A percentile compares a stretch with the other conserved stretches of the same genome.
phyloP scores from a whole-genome alignment of 2,329 filamentous ascomycete genomes.

The Onygenales sp. region DNA sequence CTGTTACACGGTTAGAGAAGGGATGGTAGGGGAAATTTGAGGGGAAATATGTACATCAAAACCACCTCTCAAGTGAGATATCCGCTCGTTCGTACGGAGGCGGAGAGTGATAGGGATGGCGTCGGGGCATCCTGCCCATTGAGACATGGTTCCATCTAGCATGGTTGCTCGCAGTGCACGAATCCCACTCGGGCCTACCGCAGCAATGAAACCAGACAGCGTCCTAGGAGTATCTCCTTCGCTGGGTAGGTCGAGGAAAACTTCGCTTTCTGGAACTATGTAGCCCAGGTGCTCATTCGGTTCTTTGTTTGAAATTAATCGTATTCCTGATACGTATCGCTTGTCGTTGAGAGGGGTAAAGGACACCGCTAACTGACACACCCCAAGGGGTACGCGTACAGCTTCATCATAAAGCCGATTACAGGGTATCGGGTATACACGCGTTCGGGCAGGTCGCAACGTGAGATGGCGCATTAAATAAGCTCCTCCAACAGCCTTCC shows the following conservation, averaged over 20 bases:
- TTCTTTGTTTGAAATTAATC: conserved; percentile 2
- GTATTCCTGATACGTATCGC: conserved; percentile 11
- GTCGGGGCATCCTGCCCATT: conserved; percentile 12
- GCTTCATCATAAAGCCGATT: conserved; percentile 9
- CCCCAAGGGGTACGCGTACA: conserved; percentile 2
- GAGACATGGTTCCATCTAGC: conserved; percentile 8
- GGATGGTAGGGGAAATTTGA: background rate
- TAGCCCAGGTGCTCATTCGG: conserved; percentile 8
- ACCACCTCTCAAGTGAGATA: conserved; percentile 11
- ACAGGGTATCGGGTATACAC: conserved; percentile 1
- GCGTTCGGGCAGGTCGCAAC: background rate
- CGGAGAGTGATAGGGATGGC: conserved; percentile 10
- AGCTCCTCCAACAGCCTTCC: conserved; percentile 1
- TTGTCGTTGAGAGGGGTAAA: conserved; percentile 7
- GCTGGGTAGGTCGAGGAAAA: conserved; percentile 3
- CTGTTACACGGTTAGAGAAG: conserved; percentile 3
- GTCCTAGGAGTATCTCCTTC: background rate
- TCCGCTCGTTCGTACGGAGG: conserved; percentile 11
- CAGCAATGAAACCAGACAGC: conserved; percentile 11
- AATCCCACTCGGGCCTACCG: conserved; percentile 12
- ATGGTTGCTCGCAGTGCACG: conserved; percentile 11
- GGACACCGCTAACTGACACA: conserved; percentile 11
- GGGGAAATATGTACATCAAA: conserved; percentile 12
- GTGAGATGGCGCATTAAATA: background rate
- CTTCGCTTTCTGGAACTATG: conserved; percentile 5